Evolutionary conservation across 2,329 filamentous ascomycete genomes (phyloP).

Genomic region (Ascomycota sp.): DNA sequence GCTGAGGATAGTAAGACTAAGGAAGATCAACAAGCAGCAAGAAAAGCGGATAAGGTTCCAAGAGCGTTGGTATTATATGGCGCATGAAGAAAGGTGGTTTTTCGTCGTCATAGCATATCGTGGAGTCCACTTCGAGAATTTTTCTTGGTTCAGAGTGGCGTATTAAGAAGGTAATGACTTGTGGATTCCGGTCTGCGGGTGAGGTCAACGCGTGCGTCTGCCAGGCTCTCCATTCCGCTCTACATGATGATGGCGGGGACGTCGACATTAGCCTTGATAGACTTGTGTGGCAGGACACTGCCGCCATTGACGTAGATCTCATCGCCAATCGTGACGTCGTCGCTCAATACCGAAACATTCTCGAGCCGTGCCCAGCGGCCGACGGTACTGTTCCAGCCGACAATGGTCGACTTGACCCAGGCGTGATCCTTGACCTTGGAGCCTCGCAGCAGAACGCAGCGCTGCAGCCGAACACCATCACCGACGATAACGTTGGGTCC

Average conservation of each 20-base stretch:
- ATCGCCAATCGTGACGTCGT: slow-evolving; percentile 93
- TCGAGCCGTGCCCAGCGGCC: slow-evolving; percentile 91
- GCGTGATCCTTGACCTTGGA: slow-evolving; percentile 97
- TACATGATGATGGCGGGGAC: slow-evolving; percentile 50
- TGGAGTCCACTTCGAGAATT: too few relatives aligned
- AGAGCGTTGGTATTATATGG: too few relatives aligned
- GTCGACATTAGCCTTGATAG: slow-evolving; percentile 95
- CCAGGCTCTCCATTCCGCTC: slow-evolving; percentile 4
- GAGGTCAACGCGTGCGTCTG: too few relatives aligned
- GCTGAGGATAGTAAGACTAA: too few relatives aligned
- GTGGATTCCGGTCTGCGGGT: too few relatives aligned
- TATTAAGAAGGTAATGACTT: too few relatives aligned
- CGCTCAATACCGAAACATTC: slow-evolving; percentile 93
- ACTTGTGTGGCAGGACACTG: slow-evolving; percentile 91
- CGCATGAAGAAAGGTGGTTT: too few relatives aligned
- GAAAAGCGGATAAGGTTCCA: too few relatives aligned
- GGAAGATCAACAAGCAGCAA: too few relatives aligned
- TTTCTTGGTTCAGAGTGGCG: too few relatives aligned
- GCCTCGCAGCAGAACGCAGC: slow-evolving; percentile 72
- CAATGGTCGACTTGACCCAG: slow-evolving; percentile 96
- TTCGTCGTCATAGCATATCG: too few relatives aligned
- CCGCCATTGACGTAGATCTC: slow-evolving; percentile 98
- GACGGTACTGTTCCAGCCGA: slow-evolving; percentile 93
- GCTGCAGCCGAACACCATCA: slow-evolving; percentile 83
- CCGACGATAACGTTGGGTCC: slow-evolving; percentile 82